Conservation (phyloP, 2,329 filamentous ascomycete genomes). For the Aschersonia sp. region DNA sequence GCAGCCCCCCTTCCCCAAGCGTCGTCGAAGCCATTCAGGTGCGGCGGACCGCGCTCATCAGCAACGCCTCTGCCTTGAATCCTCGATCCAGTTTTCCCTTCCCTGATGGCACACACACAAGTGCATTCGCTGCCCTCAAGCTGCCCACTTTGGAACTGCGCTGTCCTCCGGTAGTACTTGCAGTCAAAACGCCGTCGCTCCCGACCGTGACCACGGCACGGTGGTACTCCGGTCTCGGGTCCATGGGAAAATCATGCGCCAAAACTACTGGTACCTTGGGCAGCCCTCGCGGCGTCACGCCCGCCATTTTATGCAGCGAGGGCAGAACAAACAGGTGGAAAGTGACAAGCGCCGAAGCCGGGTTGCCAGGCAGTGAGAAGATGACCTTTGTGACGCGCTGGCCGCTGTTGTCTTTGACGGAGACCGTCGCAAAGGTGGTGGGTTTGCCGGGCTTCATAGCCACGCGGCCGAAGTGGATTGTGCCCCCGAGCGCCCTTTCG, state of each 20-base stretch:
- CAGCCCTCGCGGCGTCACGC: slow-evolving; percentile 52
- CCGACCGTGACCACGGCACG: slow-evolving; percentile 58
- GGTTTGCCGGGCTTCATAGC: slow-evolving; percentile 98
- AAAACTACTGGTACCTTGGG: slow-evolving; percentile 58
- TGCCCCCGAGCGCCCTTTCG: slow-evolving; percentile 76
- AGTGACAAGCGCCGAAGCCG: slow-evolving; percentile 82
- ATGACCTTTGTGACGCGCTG: slow-evolving; percentile 52
- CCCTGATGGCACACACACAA: slow-evolving; percentile 59
- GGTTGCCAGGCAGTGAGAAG: slow-evolving; percentile 88
- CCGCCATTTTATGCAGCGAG: slow-evolving; percentile 62
- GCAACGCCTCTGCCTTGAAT: slow-evolving; percentile 55
- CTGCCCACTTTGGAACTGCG: slow-evolving; percentile 83
- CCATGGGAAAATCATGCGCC: slow-evolving; percentile 57
- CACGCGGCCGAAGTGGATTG: slow-evolving; percentile 91
- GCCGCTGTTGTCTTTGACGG: slow-evolving; percentile 44
- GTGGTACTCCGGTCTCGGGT: slow-evolving; percentile 81
- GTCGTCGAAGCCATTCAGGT: neutral
- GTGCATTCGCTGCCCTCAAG: slow-evolving; percentile 72
- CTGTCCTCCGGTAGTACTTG: slow-evolving; percentile 77
- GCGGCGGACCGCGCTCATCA: slow-evolving; percentile 47
- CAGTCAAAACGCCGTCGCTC: slow-evolving; percentile 53
- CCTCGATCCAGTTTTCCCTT: slow-evolving; percentile 54
- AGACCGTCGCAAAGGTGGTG: slow-evolving; percentile 87
- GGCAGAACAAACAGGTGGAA: slow-evolving; percentile 91
- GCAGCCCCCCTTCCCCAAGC: too few relatives aligned